phyloP scores from a whole-genome alignment of 805 yeast genomes.

The Kluyveromyces siamensis region DNA sequence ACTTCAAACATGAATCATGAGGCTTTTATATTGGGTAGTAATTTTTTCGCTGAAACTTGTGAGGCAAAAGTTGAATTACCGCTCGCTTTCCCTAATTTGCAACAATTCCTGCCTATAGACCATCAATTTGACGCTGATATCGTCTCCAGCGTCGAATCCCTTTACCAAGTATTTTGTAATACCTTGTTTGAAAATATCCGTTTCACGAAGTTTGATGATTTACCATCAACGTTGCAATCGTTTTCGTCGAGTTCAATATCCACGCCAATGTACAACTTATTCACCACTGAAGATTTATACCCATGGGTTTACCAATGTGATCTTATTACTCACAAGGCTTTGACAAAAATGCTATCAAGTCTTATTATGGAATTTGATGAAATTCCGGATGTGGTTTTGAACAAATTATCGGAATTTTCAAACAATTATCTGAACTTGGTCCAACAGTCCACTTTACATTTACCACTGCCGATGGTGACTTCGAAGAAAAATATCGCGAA shows the following conservation, averaged over 20 bases:
- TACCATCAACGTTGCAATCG: slow-evolving; percentile 43
- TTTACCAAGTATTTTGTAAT: slow-evolving; percentile 57
- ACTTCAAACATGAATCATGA: background rate
- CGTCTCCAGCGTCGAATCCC: slow-evolving; percentile 50
- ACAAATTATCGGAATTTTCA: slow-evolving; percentile 46
- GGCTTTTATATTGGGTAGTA: background rate
- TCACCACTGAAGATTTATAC: slow-evolving; percentile 37
- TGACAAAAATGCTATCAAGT: slow-evolving; percentile 53
- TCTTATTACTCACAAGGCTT: slow-evolving; percentile 43
- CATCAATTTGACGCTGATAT: slow-evolving; percentile 41
- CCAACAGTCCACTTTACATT: slow-evolving; percentile 30
- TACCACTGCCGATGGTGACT: slow-evolving; percentile 43
- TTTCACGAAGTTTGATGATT: slow-evolving; percentile 54
- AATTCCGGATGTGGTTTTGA: slow-evolving; percentile 49
- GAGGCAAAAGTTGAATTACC: slow-evolving; percentile 20
- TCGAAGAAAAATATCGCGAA: slow-evolving; percentile 47
- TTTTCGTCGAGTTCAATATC: slow-evolving; percentile 49
- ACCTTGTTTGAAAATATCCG: slow-evolving; percentile 57
- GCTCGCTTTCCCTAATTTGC: slow-evolving; percentile 32
- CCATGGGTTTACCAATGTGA: slow-evolving; percentile 70
- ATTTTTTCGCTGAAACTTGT: slow-evolving; percentile 17
- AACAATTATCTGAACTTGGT: slow-evolving; percentile 39
- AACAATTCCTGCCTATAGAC: slow-evolving; percentile 30
- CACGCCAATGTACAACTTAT: slow-evolving; percentile 51
- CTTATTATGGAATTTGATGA: slow-evolving; percentile 42